Evolutionary conservation across 495 filamentous ascomycete genomes (phyloP), one percentile per base, ranked within the genome.

Genomic region (Tuber calosporum): DNA sequence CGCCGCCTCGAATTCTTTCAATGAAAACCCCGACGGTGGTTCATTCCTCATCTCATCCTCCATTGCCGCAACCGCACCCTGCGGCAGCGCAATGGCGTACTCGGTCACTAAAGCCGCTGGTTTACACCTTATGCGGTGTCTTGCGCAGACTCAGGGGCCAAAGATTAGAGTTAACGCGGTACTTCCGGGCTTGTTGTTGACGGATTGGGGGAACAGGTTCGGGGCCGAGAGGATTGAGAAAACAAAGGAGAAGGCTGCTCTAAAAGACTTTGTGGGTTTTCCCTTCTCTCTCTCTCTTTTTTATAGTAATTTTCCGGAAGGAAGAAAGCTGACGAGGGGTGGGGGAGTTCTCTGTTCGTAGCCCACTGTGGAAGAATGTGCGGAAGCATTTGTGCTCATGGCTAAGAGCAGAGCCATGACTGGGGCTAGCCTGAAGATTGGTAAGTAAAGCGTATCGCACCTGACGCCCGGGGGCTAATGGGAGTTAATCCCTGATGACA

Each of bases 111-210:
- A 91, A 79, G 87, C 89, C 67, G 89, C 88, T 69, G 82, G 85
- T 84, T 76, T 93, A 69, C 90, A 92, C 75, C 82, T 92, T 45
- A 89, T 92, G 85, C 89, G 89, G 75, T 89, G 89, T 73, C 84
- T 92, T 34, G 90, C 89, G 1, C 83, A 84, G 68, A 88, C 84
- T 0, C 88, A 90, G 76, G 90, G 89, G 4, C 82, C 85, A 8
- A 91, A 91, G 74, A 81, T 89, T 22, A 83, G 89, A 48, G 82
- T 90, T 42, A 91, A 92, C 81, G 88, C 89, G 0, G 86, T 92
- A 0, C 79, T 88, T 67, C 90, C 90, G 11, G 89, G 90, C 17
- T 82, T 91, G 45, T 79, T 92, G 69, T 77, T 89, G 71, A 92
- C 90, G 22, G 90, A 92, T 82, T 93, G 90, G 90, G 89, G 89